phyloP scores from a whole-genome alignment of 345 rosid genomes.

The Pugionium cornutum region DNA sequence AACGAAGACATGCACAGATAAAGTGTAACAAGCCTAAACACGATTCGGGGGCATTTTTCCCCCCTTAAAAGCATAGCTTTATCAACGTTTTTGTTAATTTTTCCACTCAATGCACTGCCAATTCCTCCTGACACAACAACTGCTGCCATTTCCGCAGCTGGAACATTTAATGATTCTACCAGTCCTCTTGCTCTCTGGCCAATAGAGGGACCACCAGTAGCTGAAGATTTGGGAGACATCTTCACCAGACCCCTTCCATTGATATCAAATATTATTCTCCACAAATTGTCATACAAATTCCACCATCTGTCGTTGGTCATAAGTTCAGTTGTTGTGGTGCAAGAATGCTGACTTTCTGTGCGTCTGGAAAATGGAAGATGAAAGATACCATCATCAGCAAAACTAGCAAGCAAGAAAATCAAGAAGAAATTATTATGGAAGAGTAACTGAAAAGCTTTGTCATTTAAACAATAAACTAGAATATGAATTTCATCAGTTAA shows the following conservation, averaged over 20 bases:
- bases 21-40: slow-evolving; percentile 76
- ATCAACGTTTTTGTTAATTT: slow-evolving; percentile 70
- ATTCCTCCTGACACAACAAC: slow-evolving; percentile 97
- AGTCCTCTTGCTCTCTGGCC: slow-evolving; percentile 97
- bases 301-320: slow-evolving; percentile 70
- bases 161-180: slow-evolving; percentile 92
- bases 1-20: slow-evolving; percentile 81
- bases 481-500: slow-evolving; percentile 4
- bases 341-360: slow-evolving; percentile 44
- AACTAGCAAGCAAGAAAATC: slow-evolving; percentile 17
- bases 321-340: slow-evolving; percentile 46
- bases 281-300: slow-evolving; percentile 82
- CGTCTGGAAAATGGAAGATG: slow-evolving; percentile 44
- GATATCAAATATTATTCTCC: slow-evolving; percentile 74
- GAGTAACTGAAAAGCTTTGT: slow-evolving; percentile 19
- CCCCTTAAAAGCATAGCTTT: slow-evolving; percentile 96
- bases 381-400: slow-evolving; percentile 24
- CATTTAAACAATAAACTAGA: background rate
- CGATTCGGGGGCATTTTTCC: slow-evolving; percentile 88
- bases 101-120: slow-evolving; percentile 85
- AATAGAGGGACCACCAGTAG: slow-evolving; percentile 62
- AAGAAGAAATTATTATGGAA: background rate
- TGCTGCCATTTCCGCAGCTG: slow-evolving; percentile 99
- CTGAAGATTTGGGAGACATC: slow-evolving; percentile 55
- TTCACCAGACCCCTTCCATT: slow-evolving; percentile 86